These are phyloP conservation scores for Mucuna pruriens DNA, from an alignment of 306 rosid species.

Conservation along the genomic window DNA sequence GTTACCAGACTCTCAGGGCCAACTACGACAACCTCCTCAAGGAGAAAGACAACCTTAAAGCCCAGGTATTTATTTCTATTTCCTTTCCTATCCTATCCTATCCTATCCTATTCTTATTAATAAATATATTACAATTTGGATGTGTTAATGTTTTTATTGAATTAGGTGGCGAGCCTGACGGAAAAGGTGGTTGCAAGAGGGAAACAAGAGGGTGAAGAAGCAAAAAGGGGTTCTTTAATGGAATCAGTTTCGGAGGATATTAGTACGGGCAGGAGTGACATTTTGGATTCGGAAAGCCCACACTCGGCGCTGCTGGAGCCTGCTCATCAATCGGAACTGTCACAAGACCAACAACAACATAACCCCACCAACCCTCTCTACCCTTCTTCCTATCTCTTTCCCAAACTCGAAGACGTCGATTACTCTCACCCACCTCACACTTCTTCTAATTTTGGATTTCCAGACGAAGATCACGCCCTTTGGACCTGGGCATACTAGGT, in stretches of 20 bases:
- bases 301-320: constrained; percentile 59
- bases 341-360: constrained; percentile 87
- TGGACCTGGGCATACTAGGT: constrained; percentile 76
- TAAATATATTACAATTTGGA: too few relatives aligned
- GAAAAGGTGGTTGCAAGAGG: constrained; percentile 56
- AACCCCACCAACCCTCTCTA: constrained; percentile 54
- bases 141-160: neutral
- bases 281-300: constrained; percentile 77
- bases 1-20: constrained; percentile 57
- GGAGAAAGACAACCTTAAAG: constrained; percentile 64
- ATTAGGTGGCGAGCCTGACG: constrained; percentile 58
- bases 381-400: constrained; percentile 61
- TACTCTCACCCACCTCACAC: constrained; percentile 65
- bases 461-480: constrained; percentile 72
- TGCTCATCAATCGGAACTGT: constrained; percentile 70
- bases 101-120: too few relatives aligned
- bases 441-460: constrained; percentile 67
- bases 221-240: constrained; percentile 26
- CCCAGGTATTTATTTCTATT: too few relatives aligned
- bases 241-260: constrained; percentile 59
- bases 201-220: constrained; percentile 39
- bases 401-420: constrained; percentile 64
- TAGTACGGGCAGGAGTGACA: constrained; percentile 69
- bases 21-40: constrained; percentile 63
- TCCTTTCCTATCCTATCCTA: too few relatives aligned